Conservation (phyloP, 805 yeast genomes). For the Zygosaccharomyces pseudorouxii region DNA sequence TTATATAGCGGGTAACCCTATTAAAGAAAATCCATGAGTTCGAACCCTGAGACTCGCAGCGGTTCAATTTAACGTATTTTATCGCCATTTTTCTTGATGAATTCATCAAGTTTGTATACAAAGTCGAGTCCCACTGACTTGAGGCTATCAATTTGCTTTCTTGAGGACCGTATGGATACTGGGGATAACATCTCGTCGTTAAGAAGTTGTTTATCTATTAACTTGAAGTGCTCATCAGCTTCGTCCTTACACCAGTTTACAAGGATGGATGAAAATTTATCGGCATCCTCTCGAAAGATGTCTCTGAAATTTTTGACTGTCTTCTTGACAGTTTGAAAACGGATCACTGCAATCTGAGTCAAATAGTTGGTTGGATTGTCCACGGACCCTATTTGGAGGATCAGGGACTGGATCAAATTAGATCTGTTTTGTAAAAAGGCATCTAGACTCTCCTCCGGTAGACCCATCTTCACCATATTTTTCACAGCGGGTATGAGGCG, state of each 20-base stretch:
- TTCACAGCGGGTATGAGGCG: slow-evolving; percentile 26
- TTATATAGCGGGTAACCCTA: slow-evolving; percentile 1
- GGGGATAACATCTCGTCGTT: slow-evolving; percentile 53
- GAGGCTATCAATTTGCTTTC: slow-evolving; percentile 57
- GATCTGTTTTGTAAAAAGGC: slow-evolving; percentile 47
- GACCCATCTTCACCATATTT: slow-evolving; percentile 40
- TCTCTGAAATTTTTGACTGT: slow-evolving; percentile 52
- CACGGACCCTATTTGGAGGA: slow-evolving; percentile 41
- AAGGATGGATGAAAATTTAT: slow-evolving; percentile 47
- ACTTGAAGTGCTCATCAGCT: slow-evolving; percentile 52
- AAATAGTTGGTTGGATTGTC: slow-evolving; percentile 58
- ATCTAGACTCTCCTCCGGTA: slow-evolving; percentile 46
- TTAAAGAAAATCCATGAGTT: background rate
- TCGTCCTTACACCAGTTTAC: slow-evolving; percentile 76
- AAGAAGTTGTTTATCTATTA: slow-evolving; percentile 62
- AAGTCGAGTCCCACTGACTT: slow-evolving; percentile 67
- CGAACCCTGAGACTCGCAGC: background rate
- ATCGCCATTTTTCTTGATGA: slow-evolving; percentile 25
- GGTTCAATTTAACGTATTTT: slow-evolving; percentile 6
- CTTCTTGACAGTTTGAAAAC: slow-evolving; percentile 55
- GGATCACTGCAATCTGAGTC: slow-evolving; percentile 56
- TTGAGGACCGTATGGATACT: slow-evolving; percentile 51
- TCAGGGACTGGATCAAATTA: slow-evolving; percentile 43
- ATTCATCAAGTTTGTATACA: slow-evolving; percentile 56
- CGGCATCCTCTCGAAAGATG: slow-evolving; percentile 41